These are phyloP conservation scores for Rhexocercosporidium sp. DNA, from an alignment of 2,329 filamentous ascomycete genomes.

Conservation along the genomic window DNA sequence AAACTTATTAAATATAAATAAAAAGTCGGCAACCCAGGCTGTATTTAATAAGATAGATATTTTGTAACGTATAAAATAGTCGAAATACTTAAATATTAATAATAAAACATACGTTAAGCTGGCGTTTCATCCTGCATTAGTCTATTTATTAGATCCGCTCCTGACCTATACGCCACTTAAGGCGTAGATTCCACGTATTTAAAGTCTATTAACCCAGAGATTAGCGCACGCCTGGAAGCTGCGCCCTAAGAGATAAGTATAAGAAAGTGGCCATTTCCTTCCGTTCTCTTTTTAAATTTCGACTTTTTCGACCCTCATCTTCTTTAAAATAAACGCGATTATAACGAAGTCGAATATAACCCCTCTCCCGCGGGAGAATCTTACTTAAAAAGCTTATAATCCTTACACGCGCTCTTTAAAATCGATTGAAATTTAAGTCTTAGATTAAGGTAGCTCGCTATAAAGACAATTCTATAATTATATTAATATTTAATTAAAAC, in stretches of 20 bases:
- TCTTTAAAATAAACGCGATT: background rate
- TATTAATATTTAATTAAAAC: background rate
- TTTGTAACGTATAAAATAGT: background rate
- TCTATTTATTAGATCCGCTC: background rate
- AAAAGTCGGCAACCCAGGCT: no score
- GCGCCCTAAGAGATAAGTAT: background rate
- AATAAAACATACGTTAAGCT: background rate
- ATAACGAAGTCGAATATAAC: background rate
- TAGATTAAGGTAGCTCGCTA: background rate
- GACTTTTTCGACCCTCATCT: background rate
- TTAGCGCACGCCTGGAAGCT: background rate
- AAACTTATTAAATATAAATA: background rate
- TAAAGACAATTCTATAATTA: background rate
- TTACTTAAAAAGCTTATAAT: background rate
- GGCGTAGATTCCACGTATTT: background rate
- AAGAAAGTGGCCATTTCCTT: background rate
- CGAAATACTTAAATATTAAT: background rate
- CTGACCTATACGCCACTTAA: background rate
- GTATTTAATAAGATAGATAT: background rate
- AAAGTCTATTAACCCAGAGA: background rate
- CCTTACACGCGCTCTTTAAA: background rate
- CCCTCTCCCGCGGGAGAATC: background rate
- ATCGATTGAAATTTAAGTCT: background rate
- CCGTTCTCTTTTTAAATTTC: background rate
- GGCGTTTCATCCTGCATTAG: background rate